Evolutionary conservation across 1,284 basidiomycete genomes (phyloP).

Genomic region (Abortiporus biennis): DNA sequence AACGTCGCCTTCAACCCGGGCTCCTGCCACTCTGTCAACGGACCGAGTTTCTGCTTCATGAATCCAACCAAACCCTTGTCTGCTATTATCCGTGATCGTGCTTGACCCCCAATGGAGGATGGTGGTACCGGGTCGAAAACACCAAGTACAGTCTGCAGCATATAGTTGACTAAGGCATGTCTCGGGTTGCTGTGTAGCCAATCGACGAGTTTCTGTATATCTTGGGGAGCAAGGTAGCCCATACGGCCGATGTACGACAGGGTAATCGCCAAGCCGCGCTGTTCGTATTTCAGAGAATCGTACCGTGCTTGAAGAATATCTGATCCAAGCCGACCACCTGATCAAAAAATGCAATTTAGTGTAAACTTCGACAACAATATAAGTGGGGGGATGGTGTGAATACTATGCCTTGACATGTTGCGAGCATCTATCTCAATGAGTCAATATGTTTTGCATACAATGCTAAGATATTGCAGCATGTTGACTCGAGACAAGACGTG

Average conservation of each 20-base stretch:
- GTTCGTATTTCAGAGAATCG: slow-evolving; percentile 69
- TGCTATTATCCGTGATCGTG: slow-evolving; percentile 40
- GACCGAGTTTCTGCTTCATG: slow-evolving; percentile 54
- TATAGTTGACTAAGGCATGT: slow-evolving; percentile 65
- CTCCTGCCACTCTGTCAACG: slow-evolving; percentile 60
- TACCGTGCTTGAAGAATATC: slow-evolving; percentile 61
- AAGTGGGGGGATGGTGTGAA: too few relatives aligned
- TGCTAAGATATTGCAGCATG: too few relatives aligned
- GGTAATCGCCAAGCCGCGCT: slow-evolving; percentile 54
- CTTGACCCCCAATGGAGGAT: slow-evolving; percentile 31
- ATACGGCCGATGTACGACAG: slow-evolving; percentile 61
- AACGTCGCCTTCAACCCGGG: slow-evolving; percentile 72
- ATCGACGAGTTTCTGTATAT: slow-evolving; percentile 56
- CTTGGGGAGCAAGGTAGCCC: slow-evolving; percentile 50
- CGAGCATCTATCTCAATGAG: too few relatives aligned
- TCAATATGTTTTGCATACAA: too few relatives aligned
- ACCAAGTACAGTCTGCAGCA: slow-evolving; percentile 63
- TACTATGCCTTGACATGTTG: too few relatives aligned
- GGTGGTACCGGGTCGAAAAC: slow-evolving; percentile 68
- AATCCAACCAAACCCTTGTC: slow-evolving; percentile 41
- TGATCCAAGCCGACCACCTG: slow-evolving; percentile 40
- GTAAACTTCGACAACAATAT: slow-evolving; percentile 3
- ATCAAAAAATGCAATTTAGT: slow-evolving; percentile 9
- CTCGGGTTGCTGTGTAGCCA: slow-evolving; percentile 60
- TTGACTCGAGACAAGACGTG: too few relatives aligned